These are phyloP conservation scores for Cardamine chenopodiifolia DNA, from an alignment of 345 rosid genomes.

Conservation along the genomic window DNA sequence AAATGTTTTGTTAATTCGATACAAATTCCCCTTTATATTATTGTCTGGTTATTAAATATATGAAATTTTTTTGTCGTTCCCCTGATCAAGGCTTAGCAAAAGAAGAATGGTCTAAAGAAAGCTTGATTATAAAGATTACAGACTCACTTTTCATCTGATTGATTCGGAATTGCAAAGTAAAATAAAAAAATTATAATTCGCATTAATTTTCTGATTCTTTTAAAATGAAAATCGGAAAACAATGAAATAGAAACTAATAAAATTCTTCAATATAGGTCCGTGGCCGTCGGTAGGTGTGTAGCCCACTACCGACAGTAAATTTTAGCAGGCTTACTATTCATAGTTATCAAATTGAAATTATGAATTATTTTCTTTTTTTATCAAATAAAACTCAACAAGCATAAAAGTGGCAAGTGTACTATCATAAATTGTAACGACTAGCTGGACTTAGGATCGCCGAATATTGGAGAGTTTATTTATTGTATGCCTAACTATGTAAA, in stretches of 20 bases:
- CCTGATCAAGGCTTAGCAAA: conserved; percentile 15
- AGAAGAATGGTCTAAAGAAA: not conserved
- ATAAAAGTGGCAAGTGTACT: not conserved
- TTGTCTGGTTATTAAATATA: not conserved
- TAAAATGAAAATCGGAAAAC: not conserved
- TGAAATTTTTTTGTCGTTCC: not conserved
- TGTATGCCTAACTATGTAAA: not conserved
- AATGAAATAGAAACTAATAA: not conserved
- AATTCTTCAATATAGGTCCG: conserved; percentile 1
- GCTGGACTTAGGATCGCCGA: not conserved
- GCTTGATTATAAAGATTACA: not conserved
- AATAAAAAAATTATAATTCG: not conserved
- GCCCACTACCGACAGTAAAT: conserved; percentile 32
- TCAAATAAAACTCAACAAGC: not conserved
- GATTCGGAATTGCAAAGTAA: not conserved
- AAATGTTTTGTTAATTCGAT: not conserved
- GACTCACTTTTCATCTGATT: conserved; percentile 26
- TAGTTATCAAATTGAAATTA: not conserved
- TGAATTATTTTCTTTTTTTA: not conserved
- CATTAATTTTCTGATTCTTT: not conserved
- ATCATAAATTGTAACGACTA: not conserved
- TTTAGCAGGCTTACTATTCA: conserved; percentile 6
- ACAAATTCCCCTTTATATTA: not conserved
- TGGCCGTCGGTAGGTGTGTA: conserved; percentile 4
- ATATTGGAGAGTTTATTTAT: not conserved